Evolutionary conservation across 805 yeast species (phyloP), one percentile per base, ranked within the genome.

Genomic region (Priceomyces medius): DNA sequence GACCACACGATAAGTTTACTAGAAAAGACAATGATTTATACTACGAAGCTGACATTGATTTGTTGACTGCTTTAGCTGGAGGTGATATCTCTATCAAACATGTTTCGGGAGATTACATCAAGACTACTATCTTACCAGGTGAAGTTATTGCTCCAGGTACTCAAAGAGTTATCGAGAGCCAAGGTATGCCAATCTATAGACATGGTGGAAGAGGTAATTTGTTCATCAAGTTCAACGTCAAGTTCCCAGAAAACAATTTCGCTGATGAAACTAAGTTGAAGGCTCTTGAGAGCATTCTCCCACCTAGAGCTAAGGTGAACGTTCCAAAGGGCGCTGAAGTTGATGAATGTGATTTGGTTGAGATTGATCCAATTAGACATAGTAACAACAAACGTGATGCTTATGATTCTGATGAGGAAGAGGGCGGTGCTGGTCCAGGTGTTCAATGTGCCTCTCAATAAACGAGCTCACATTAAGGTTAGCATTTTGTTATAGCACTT

Each of bases 111-210:
- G 97, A 89, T 56, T 88, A 81, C 77, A 72, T 91, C 58, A 88
- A 89, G 75, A 79, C 89, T 44, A 73, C 78, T 28, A 80, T 90
- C 48, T 70, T 85, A 38, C 93, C 97, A 41, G 98, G 98, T 63
- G 97, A 91, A 70, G 89, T 91, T 46, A 85, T 93, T 49, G 57
- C 89, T 23, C 97, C 98, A 38, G 95, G 87, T 49, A 63, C 73
- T 31, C 72, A 82, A 55, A 90, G 88, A 70, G 88, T 88, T 41
- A 71, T 93, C 49, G 88, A 85, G 54, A 88, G 83, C 56, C 90
- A 91, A 68, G 99, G 99, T 81, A 93, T 93, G 99, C 99, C 99
- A 52, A 73, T 91, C 51, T 83, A 76, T 69, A 82, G 93, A 69
- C 83, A 79, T 62, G 96, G 96, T 63, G 88, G 89, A 49, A 75